Evolutionary conservation across 2,329 filamentous ascomycete species (phyloP).

Genomic region (Neonectria faginata): DNA sequence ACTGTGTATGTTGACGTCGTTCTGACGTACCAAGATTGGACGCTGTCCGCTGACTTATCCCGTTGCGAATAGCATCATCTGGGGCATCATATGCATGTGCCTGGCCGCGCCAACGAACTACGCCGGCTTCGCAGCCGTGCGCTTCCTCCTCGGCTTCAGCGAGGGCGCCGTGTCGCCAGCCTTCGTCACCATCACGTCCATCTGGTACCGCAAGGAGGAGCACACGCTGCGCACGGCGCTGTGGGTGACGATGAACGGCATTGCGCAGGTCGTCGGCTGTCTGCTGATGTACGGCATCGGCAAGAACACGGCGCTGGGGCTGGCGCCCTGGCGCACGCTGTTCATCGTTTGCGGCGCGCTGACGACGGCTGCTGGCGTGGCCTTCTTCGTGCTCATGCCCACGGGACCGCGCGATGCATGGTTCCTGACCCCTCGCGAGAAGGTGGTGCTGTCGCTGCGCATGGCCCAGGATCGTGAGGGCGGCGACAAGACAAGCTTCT

Average conservation of each 20-base stretch:
- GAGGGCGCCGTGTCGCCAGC: slow-evolving; percentile 29
- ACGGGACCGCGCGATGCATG: slow-evolving; percentile 59
- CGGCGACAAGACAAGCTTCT: slow-evolving; percentile 57
- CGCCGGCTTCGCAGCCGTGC: slow-evolving; percentile 53
- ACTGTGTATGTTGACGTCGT: slow-evolving; percentile 54
- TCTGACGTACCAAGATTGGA: not conserved
- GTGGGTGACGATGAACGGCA: slow-evolving; percentile 31
- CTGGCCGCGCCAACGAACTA: slow-evolving; percentile 56
- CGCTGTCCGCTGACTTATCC: not conserved
- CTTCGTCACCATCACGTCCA: slow-evolving; percentile 29
- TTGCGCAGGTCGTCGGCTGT: slow-evolving; percentile 29
- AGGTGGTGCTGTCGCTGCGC: slow-evolving; percentile 52
- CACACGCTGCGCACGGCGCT: slow-evolving; percentile 25
- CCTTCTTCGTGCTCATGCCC: slow-evolving; percentile 62
- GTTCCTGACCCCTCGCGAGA: slow-evolving; percentile 60
- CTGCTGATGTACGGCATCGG: slow-evolving; percentile 53
- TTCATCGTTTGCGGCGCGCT: slow-evolving; percentile 64
- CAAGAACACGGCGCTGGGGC: slow-evolving; percentile 45
- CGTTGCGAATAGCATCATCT: slow-evolving; percentile 50
- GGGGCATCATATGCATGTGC: slow-evolving; percentile 58
- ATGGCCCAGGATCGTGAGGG: slow-evolving; percentile 50
- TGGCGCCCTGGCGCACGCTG: slow-evolving; percentile 60
- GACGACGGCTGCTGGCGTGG: slow-evolving; percentile 55
- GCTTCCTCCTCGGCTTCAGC: slow-evolving; percentile 57
- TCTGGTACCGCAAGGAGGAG: slow-evolving; percentile 30